Percentiles rank a stretch among this genome's conserved stretches.
Evolutionary conservation across 441 rosid species (phyloP).

Genomic region (Erodium chrysanthum): DNA sequence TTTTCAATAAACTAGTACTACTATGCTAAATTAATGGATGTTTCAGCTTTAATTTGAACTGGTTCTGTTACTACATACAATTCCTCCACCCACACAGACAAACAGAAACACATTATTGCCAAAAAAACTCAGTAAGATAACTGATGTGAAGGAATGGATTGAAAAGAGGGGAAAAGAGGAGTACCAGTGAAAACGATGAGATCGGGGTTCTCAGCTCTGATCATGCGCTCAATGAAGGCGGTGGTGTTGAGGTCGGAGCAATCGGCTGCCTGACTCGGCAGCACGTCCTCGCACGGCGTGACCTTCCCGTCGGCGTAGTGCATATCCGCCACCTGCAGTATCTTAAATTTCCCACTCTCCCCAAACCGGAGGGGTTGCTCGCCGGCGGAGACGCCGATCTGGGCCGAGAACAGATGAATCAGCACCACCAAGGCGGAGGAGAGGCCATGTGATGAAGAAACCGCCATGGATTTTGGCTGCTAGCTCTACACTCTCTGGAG

Average conservation of each 20-base stretch:
- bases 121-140: no score
- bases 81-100: no score
- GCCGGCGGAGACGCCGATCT: neutral
- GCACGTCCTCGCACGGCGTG: conserved; percentile 44
- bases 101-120: no score
- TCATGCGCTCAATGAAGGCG: conserved; percentile 52
- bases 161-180: no score
- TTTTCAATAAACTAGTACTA: neutral
- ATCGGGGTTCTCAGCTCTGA: conserved; percentile 63
- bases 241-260: conserved; percentile 85
- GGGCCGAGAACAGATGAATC: neutral
- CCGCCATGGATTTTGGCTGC: neutral
- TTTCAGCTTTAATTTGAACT: no score
- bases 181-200: conserved; percentile 76
- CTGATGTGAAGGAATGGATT: no score
- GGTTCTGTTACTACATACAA: no score
- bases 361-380: conserved; percentile 36
- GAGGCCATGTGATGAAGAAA: neutral
- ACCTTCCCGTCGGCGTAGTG: conserved; percentile 57
- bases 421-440: neutral
- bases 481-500: no score
- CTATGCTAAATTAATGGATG: no score
- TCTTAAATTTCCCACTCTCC: conserved; percentile 49
- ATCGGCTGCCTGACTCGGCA: conserved; percentile 33
- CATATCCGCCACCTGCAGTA: conserved; percentile 80